These are phyloP conservation scores for Talaromyces liani DNA, from an alignment of 495 filamentous ascomycete species.

Conservation along the genomic window DNA sequence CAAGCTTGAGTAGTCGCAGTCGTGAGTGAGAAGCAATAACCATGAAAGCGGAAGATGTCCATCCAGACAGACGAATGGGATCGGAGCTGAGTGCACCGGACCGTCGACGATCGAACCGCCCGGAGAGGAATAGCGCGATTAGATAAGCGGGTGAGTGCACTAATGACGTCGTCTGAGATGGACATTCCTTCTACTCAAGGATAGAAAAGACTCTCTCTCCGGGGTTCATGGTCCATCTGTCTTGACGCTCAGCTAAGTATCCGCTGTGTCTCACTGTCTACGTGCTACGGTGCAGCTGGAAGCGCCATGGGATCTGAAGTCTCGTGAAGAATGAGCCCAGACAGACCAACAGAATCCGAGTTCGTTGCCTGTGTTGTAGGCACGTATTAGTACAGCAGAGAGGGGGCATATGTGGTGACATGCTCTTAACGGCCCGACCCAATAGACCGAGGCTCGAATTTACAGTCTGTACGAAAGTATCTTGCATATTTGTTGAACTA, in stretches of 20 bases:
- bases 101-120: conserved; percentile 2
- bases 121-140: background rate
- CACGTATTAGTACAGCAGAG: too few relatives aligned
- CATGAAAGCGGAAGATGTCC: background rate
- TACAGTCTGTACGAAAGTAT: too few relatives aligned
- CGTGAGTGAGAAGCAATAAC: background rate
- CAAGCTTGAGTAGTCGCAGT: background rate
- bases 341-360: background rate
- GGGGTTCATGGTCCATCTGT: background rate
- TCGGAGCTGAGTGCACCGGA: conserved; percentile 6
- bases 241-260: background rate
- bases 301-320: background rate
- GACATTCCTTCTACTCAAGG: background rate
- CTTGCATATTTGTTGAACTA: too few relatives aligned
- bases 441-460: too few relatives aligned
- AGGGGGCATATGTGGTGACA: too few relatives aligned
- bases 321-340: background rate
- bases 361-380: background rate
- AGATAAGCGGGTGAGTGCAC: background rate
- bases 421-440: too few relatives aligned
- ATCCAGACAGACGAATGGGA: background rate
- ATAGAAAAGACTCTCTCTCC: background rate
- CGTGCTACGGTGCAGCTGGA: background rate
- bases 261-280: too few relatives aligned
- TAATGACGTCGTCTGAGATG: conserved; percentile 1